Evolutionary conservation across 305 asterid species (phyloP), one percentile per base, ranked within the genome.

Genomic region (Fraxinus sp.): DNA sequence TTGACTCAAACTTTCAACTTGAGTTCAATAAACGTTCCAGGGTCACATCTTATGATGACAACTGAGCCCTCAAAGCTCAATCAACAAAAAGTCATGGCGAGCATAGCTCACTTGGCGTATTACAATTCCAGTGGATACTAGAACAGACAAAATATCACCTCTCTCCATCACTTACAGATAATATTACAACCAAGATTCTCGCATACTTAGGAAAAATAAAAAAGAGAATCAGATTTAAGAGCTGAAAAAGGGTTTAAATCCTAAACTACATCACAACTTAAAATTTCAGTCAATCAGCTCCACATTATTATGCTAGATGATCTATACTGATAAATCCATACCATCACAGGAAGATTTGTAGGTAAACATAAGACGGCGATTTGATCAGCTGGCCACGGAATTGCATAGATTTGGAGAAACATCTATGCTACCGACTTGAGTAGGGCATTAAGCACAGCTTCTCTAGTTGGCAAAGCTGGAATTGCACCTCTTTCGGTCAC

Each of bases 401-500:
- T 74, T 10, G 46, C 64, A 64, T 77, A 72, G 52, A 32, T 24
- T 20, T 35, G 64, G 39, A 62, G 55, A 36, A 66, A 64, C 44
- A 39, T 44, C 87, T 89, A 93, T 2, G 88, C 89, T 35, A 88
- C 94, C 1, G 87, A 78, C 74, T 93, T 89, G 85, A 93, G 92
- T 81, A 95, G 85, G 82, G 94, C 83, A 57, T 86, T 85, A 37
- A 90, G 91, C 55, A 94, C 99, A 39, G 86, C 86, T 86, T 90
- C 90, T 83, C 84, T 89, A 32, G 93, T 90, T n/a, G 98, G 99
- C 94, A 96, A 87, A 82, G 99, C 97, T 2, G 99, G 99, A 88
- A 96, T 94, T 37, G 99, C 98, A 11, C 98, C 97, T 86, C 99
- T 89, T 84, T 94, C 99, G 33, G 82, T 94, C 86, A 95, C 98